Base-by-base conservation (phyloP, 805 yeast species). In the Schwanniomyces polymorphus region DNA sequence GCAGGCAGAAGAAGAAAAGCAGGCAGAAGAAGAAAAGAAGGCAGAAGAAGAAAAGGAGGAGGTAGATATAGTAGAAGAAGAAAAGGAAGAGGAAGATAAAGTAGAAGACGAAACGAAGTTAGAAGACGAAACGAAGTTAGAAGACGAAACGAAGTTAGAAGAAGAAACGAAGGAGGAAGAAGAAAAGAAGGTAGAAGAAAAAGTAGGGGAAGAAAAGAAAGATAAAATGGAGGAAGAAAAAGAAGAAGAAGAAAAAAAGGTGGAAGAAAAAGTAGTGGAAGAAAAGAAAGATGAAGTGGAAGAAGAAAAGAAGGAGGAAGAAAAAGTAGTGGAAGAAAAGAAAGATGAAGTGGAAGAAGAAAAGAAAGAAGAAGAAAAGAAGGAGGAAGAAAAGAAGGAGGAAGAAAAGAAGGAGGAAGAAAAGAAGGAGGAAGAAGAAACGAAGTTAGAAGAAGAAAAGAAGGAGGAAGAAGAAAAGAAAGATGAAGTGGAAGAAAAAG, bases 361-460 rank as follows among this genome's bases (percentile, higher is more conserved):
- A 16, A 31, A 31, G 27, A 4, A n/a, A n/a, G 42, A 21, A 14
- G 45, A n/a, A n/a, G 16, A 42, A 12, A 29, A n/a, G 2, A 17
- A 16, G 29, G 5, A 10, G 5, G 42, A 28, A 18, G 38, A n/a
- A 17, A 25, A 12, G 27, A 3, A 6, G 26, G 31, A 40, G n/a
- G 42, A 40, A 40, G 40, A 5, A 11, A 33, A 39, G 17, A 18
- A 33, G 14, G 27, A 38, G 16, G 38, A 38, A 42, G 35, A 14
- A 7, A 29, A n/a, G n/a, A n/a, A 38, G 14, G 27, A 11, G 12
- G 27, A 31, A n/a, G 29, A 11, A 14, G 34, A 21, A n/a, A 33
- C 17, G 10, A 28, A 26, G 34, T 42, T 27, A 16, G 29, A 38
- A 12, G 17, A 16, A 21, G 35, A 29, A 17, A 31, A 27, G 4